Conservation (phyloP, 495 filamentous ascomycete species). For the Xylaria sp. region DNA sequence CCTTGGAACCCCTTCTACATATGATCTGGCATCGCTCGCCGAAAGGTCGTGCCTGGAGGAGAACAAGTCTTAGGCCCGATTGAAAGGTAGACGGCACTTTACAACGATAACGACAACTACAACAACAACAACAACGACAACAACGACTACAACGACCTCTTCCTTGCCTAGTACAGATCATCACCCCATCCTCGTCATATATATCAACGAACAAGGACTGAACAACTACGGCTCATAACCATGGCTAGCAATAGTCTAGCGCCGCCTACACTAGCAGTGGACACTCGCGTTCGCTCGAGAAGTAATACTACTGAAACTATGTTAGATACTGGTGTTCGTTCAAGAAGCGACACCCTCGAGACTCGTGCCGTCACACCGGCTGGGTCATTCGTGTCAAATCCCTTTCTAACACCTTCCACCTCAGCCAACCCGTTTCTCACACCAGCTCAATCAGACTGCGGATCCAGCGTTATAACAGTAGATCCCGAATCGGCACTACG, state of each 20-base stretch:
- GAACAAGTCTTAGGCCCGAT: neutral
- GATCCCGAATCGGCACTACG: slow-evolving; percentile 35
- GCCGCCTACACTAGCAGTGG: slow-evolving; percentile 35
- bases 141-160: neutral
- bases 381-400: slow-evolving; percentile 38
- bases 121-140: neutral
- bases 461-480: slow-evolving; percentile 35
- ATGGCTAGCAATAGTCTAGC: slow-evolving; percentile 39
- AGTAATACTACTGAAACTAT: slow-evolving; percentile 38
- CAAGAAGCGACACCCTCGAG: slow-evolving; percentile 41
- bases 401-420: slow-evolving; percentile 38
- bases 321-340: slow-evolving; percentile 34
- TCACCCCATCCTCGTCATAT: neutral
- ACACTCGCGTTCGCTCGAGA: slow-evolving; percentile 37
- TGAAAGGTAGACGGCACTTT: neutral
- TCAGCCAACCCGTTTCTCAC: slow-evolving; percentile 38
- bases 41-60: neutral
- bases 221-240: neutral
- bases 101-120: neutral
- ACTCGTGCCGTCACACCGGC: slow-evolving; percentile 37
- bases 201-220: neutral
- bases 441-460: slow-evolving; percentile 37
- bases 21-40: slow-evolving; percentile 19
- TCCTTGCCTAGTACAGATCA: neutral
- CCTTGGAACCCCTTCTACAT: slow-evolving; percentile 11